Evolutionary conservation across 1,139 yeast species (phyloP).

Genomic region (Pichia sp.): DNA sequence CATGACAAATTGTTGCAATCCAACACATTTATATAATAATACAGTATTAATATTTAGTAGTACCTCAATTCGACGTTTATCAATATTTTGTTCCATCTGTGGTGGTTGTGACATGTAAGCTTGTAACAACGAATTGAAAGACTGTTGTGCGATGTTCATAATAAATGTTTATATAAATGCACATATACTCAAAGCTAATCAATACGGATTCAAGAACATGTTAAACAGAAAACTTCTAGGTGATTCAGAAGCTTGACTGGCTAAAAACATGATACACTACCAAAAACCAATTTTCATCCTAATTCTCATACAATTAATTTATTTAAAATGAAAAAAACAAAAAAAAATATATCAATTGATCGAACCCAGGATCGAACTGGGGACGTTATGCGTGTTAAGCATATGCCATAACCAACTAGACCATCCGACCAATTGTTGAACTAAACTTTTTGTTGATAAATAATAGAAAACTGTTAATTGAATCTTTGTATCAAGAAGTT

Average conservation of each 20-base stretch:
- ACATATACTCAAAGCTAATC: too few relatives aligned
- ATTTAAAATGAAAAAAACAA: too few relatives aligned
- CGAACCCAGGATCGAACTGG: conserved; percentile 99
- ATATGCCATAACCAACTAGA: conserved; percentile 99
- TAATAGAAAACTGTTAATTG: too few relatives aligned
- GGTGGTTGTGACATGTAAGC: conserved; percentile 25
- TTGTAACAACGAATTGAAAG: conserved; percentile 20
- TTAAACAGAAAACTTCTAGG: too few relatives aligned
- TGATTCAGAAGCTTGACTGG: too few relatives aligned
- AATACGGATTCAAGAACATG: too few relatives aligned
- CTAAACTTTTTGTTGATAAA: too few relatives aligned
- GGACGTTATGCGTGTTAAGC: conserved; percentile 99
- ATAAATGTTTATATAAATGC: background rate
- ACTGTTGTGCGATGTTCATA: conserved; percentile 13
- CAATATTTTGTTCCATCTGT: conserved; percentile 29
- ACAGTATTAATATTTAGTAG: conserved; percentile 47
- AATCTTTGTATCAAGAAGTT: too few relatives aligned
- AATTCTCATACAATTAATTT: too few relatives aligned
- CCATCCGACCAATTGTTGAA: conserved; percentile 51
- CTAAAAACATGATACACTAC: too few relatives aligned
- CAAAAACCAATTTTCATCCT: too few relatives aligned
- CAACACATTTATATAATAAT: conserved; percentile 42
- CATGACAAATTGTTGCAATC: conserved; percentile 24
- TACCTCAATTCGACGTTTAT: conserved; percentile 41
- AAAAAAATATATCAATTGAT: conserved; percentile 45